Evolutionary conservation across 805 yeast species (phyloP), one percentile per base, ranked within the genome.

Genomic region (Scheffersomyces coipomensis): DNA sequence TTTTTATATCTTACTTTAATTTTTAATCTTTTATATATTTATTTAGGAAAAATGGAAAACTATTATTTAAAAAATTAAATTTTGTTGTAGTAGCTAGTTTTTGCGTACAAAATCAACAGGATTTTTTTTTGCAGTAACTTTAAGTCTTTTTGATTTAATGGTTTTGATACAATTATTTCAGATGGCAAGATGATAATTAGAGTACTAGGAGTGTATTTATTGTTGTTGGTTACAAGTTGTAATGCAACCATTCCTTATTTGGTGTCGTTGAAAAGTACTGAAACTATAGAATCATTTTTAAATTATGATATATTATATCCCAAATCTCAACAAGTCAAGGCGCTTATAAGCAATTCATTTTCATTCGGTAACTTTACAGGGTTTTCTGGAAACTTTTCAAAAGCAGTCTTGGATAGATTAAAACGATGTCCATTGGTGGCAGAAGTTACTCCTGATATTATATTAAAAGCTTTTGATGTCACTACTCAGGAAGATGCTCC

Each of bases 321-420:
- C 0, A 51, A 49, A 19, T 48, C 54, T 3, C 56, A 75, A 21
- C 74, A 78, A 51, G 60, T 74, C 37, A 56, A 77, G 44, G 65
- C 72, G 27, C 58, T 68, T 30, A 73, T 86, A 19, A 65, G 70
- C 10, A 70, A 73, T 39, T 66, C 76, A 10, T 79, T 79, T 47
- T 71, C 85, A 0, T 79, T 88, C 52, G 95, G 95, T 1, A 72
- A 71, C 17, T 84, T 86, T 53, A 78, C 76, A 46, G 95, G 85
- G 0, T 77, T 88, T 44, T 72, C 83, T 0, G 88, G 89, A 1
- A 73, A 72, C 39, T 78, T 83, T 54, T 66, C 81, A 9, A 56
- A 61, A 19, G 76, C 66, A 9, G 64, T 73, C 1, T 49, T 78
- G 26, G 71, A 68, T 7, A 65, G 73, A 48, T 69, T 83, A 43